These are phyloP conservation scores for Xylaria sp. DNA, from an alignment of 2,329 filamentous ascomycete species.

Conservation along the genomic window DNA sequence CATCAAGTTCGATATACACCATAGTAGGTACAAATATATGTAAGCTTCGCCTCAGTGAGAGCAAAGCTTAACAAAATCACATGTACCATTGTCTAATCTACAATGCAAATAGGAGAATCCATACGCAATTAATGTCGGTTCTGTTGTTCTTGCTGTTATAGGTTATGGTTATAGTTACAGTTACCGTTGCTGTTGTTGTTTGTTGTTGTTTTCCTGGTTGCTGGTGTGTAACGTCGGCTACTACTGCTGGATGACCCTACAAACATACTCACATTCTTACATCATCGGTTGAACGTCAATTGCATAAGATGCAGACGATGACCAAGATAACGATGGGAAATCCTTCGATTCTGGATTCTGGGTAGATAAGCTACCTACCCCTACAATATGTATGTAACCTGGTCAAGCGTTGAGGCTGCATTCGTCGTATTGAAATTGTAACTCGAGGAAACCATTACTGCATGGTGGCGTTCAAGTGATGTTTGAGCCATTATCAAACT, in stretches of 20 bases:
- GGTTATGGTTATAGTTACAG: too few relatives aligned
- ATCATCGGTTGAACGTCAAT: constrained; percentile 10
- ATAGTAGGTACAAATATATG: neutral
- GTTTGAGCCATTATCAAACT: constrained; percentile 17
- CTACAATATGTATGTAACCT: constrained; percentile 2
- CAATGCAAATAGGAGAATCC: neutral
- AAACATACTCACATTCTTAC: neutral
- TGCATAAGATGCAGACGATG: neutral
- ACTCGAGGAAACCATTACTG: constrained; percentile 19
- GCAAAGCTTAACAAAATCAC: constrained; percentile 16
- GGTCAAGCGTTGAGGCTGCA: constrained; percentile 2
- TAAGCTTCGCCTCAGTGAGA: constrained; percentile 15
- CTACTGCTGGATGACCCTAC: neutral
- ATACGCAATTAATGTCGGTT: neutral
- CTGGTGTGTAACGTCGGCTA: constrained; percentile 9
- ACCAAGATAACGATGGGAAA: neutral
- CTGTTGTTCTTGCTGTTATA: too few relatives aligned
- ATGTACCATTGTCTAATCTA: neutral
- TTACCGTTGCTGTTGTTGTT: neutral
- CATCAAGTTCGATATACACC: neutral
- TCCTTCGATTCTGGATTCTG: neutral
- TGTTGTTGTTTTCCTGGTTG: neutral
- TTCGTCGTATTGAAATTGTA: constrained; percentile 7
- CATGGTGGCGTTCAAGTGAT: constrained; percentile 20
- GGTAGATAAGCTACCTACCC: constrained; percentile 2